Percentiles rank a stretch among this genome's conserved stretches.
These are phyloP conservation scores for Talaromyces piceae DNA, from an alignment of 2,329 filamentous ascomycete genomes.

Conservation along the genomic window DNA sequence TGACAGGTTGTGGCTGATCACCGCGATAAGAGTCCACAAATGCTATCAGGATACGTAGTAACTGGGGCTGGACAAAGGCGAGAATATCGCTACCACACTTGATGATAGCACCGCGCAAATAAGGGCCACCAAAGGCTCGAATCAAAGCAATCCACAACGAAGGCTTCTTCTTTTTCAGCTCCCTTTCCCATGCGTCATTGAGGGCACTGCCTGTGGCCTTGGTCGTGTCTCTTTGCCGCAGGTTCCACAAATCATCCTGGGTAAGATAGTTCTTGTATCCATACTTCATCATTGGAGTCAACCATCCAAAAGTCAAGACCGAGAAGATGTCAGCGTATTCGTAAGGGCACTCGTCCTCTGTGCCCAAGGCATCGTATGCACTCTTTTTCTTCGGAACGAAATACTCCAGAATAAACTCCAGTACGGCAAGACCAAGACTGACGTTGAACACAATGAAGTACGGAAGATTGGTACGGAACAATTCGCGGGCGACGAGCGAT, in stretches of 20 bases:
- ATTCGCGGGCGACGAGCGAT: conserved; percentile 71
- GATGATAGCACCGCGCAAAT: conserved; percentile 72
- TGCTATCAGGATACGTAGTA: conserved; percentile 72
- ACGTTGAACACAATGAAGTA: conserved; percentile 73
- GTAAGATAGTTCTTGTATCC: conserved; percentile 89
- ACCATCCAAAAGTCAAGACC: conserved; percentile 90
- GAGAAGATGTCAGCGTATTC: conserved; percentile 95
- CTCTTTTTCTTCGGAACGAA: conserved; percentile 72
- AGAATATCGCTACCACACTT: conserved; percentile 82
- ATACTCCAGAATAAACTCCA: conserved; percentile 76
- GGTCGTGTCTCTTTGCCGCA: conserved; percentile 74
- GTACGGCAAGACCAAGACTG: conserved; percentile 60
- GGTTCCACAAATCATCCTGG: conserved; percentile 91
- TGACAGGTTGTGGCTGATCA: conserved; percentile 62
- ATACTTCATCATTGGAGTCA: conserved; percentile 95
- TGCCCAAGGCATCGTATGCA: conserved; percentile 59
- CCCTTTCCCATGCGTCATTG: conserved; percentile 65
- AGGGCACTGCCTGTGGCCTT: conserved; percentile 63
- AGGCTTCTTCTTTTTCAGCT: conserved; percentile 66
- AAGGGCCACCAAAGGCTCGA: conserved; percentile 76
- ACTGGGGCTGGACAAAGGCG: conserved; percentile 83
- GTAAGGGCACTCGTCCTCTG: conserved; percentile 60
- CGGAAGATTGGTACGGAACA: conserved; percentile 57
- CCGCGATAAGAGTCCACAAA: conserved; percentile 72
- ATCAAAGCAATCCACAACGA: conserved; percentile 84